These are phyloP conservation scores for Wallacemonas sp. DNA, from an alignment of 208 protist species.

Conservation along the genomic window DNA sequence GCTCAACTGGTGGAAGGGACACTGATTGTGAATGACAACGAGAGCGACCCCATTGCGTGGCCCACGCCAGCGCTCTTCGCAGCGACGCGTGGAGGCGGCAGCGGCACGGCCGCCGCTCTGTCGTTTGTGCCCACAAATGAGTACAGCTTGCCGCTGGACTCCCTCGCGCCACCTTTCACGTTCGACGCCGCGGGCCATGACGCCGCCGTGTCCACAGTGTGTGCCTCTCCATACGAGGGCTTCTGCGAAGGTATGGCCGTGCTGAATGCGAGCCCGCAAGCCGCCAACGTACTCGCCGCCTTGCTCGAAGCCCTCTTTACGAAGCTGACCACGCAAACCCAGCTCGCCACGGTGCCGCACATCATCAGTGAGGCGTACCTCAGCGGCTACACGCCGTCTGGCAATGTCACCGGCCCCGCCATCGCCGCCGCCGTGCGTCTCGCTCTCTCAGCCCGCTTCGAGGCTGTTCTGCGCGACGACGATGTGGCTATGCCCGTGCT, in stretches of 20 bases:
- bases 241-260: slow-evolving; percentile 39
- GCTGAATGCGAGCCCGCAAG: slow-evolving; percentile 28
- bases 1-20: slow-evolving; percentile 1
- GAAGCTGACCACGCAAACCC: slow-evolving; percentile 2
- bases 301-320: slow-evolving; percentile 36
- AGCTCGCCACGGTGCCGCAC: slow-evolving; percentile 31
- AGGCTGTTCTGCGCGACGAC: not conserved
- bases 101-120: not conserved
- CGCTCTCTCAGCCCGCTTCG: slow-evolving; percentile 16
- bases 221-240: slow-evolving; percentile 1
- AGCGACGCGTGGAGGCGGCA: not conserved
- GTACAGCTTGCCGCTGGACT: not conserved
- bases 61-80: not conserved
- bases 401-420: slow-evolving; percentile 20
- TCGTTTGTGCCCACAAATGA: slow-evolving; percentile 14
- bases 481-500: not conserved
- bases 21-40: slow-evolving; percentile 14
- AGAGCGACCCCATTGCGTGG: slow-evolving; percentile 10
- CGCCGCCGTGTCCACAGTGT: no score
- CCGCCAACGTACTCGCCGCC: slow-evolving; percentile 28
- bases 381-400: slow-evolving; percentile 49
- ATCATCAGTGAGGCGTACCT: slow-evolving; percentile 61
- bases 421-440: slow-evolving; percentile 28
- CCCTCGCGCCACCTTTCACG: no score
- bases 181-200: no score